Conservation (phyloP, 2,329 filamentous ascomycete genomes). For the Fusarium sublunatum region DNA sequence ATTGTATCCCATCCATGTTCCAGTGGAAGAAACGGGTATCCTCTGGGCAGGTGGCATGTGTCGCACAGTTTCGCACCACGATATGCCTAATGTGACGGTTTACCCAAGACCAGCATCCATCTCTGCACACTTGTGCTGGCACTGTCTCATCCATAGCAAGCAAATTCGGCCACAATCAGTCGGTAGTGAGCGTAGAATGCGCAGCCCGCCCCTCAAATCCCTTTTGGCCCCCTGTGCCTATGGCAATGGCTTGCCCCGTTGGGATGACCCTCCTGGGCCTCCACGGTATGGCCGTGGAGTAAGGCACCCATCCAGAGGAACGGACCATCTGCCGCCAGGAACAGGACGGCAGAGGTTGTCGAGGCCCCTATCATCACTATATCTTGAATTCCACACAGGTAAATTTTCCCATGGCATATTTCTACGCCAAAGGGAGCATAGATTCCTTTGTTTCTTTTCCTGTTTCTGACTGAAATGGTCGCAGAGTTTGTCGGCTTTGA, state of each 20-base stretch:
- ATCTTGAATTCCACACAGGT: not conserved
- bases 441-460: constrained; percentile 28
- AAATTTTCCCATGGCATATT: constrained; percentile 4
- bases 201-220: constrained; percentile 15
- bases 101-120: constrained; percentile 19
- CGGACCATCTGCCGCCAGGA: constrained; percentile 31
- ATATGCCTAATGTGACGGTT: constrained; percentile 31
- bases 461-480: constrained; percentile 34
- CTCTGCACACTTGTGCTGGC: constrained; percentile 43
- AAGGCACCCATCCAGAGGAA: constrained; percentile 32
- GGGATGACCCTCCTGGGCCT: constrained; percentile 19
- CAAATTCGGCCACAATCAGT: constrained; percentile 29
- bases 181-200: constrained; percentile 25
- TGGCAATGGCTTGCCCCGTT: constrained; percentile 8
- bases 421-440: constrained; percentile 22
- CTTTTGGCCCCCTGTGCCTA: constrained; percentile 27
- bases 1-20: constrained; percentile 17
- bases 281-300: constrained; percentile 25
- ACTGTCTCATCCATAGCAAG: constrained; percentile 37
- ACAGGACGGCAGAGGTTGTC: not conserved
- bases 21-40: constrained; percentile 9
- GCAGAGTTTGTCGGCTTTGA: constrained; percentile 45
- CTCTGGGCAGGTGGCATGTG: constrained; percentile 29
- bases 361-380: constrained; percentile 13
- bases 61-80: constrained; percentile 37